These are phyloP conservation scores for Gyrodon lividus DNA, from an alignment of 768 basidiomycete species.

Conservation along the genomic window DNA sequence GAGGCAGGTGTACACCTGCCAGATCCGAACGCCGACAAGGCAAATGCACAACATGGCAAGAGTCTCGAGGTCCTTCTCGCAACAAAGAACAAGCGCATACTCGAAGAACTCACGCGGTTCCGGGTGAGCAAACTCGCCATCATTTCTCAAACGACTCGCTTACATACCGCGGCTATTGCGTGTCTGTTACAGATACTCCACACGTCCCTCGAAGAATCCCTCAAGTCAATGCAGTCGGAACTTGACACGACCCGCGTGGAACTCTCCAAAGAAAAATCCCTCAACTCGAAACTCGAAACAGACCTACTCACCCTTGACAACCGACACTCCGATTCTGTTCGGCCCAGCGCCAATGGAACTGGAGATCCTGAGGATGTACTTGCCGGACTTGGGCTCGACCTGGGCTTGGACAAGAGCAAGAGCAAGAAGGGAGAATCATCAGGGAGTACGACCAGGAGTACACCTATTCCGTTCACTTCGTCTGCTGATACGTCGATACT, in stretches of 20 bases:
- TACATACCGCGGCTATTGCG: background rate
- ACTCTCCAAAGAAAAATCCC: slow-evolving; percentile 68
- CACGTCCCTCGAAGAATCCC: slow-evolving; percentile 72
- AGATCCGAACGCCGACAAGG: slow-evolving; percentile 86
- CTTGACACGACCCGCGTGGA: slow-evolving; percentile 61
- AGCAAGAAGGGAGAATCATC: slow-evolving; percentile 21
- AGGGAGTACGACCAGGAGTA: slow-evolving; percentile 39
- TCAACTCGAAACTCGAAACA: slow-evolving; percentile 91
- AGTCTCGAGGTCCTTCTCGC: slow-evolving; percentile 90
- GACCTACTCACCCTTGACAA: slow-evolving; percentile 84
- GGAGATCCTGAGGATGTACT: slow-evolving; percentile 53
- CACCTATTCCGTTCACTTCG: slow-evolving; percentile 68
- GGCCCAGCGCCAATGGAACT: slow-evolving; percentile 23
- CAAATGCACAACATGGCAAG: slow-evolving; percentile 70
- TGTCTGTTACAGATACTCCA: slow-evolving; percentile 63
- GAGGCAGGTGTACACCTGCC: slow-evolving; percentile 69
- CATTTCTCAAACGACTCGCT: background rate
- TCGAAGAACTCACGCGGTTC: slow-evolving; percentile 91
- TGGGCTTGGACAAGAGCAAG: slow-evolving; percentile 13
- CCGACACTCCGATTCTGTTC: slow-evolving; percentile 16
- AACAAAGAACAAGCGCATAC: slow-evolving; percentile 88
- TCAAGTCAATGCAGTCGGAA: slow-evolving; percentile 55
- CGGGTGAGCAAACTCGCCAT: slow-evolving; percentile 47
- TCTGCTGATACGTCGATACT: slow-evolving; percentile 91
- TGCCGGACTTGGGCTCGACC: slow-evolving; percentile 69